Conservation (phyloP, 306 rosid species). For the Gleditsia sinensis region DNA sequence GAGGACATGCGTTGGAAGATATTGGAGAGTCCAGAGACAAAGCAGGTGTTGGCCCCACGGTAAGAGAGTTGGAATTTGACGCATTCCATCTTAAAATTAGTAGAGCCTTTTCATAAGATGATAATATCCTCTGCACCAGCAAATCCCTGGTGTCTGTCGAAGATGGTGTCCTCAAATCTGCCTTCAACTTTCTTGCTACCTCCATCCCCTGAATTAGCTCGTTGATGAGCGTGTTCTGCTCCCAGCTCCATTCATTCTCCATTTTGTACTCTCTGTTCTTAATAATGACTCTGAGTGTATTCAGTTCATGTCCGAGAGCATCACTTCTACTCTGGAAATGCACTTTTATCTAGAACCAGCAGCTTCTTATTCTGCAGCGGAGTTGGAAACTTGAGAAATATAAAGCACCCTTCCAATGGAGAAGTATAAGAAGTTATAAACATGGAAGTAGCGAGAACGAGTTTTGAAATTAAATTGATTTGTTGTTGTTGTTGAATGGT, state of each 20-base stretch:
- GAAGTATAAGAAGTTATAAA: conserved; percentile 32
- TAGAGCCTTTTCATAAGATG: conserved; percentile 75
- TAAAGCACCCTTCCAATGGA: conserved; percentile 29
- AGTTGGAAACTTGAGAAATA: conserved; percentile 25
- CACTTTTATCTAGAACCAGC: background rate
- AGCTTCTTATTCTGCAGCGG: conserved; percentile 7
- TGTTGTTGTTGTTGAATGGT: background rate
- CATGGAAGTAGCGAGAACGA: conserved; percentile 40
- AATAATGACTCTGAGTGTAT: background rate
- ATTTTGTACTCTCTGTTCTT: conserved; percentile 35
- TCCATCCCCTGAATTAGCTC: conserved; percentile 80
- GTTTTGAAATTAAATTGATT: background rate
- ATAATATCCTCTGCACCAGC: conserved; percentile 58
- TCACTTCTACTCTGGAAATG: conserved; percentile 1
- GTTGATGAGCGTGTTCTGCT: conserved; percentile 52
- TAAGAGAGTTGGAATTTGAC: conserved; percentile 31
- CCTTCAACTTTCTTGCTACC: conserved; percentile 62
- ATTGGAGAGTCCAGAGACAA: conserved; percentile 54
- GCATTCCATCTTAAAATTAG: conserved; percentile 56
- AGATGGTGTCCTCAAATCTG: conserved; percentile 44
- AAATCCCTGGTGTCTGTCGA: conserved; percentile 44
- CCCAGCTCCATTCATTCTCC: conserved; percentile 54
- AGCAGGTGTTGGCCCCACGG: conserved; percentile 23
- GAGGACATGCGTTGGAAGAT: conserved; percentile 59
- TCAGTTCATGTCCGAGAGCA: background rate